A percentile compares a stretch with the other conserved stretches of the same genome.
These are phyloP conservation scores for Gleditsia sinensis DNA, from an alignment of 306 rosid species.

Conservation along the genomic window DNA sequence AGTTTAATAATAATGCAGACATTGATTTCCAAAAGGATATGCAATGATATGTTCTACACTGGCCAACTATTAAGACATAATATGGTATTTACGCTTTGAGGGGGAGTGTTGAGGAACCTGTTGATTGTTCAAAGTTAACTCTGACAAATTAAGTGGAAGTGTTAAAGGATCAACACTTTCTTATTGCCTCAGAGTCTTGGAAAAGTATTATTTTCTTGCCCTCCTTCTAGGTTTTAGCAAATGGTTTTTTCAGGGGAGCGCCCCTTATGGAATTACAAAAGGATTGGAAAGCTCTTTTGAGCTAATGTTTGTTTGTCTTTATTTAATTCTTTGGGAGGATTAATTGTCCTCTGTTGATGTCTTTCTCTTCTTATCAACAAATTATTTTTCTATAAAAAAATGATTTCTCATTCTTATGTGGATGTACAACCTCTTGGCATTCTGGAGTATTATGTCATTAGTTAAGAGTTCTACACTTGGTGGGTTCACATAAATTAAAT, in stretches of 20 bases:
- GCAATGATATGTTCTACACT: too few relatives aligned
- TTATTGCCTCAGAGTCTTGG: too few relatives aligned
- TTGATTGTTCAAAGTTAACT: too few relatives aligned
- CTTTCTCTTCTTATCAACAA: background rate
- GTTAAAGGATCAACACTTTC: too few relatives aligned
- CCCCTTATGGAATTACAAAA: too few relatives aligned
- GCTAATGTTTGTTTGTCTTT: too few relatives aligned
- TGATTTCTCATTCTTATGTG: background rate
- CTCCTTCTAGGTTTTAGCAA: background rate
- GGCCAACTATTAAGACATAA: too few relatives aligned
- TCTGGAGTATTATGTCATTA: background rate
- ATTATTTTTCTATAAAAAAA: background rate
- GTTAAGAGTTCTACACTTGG: background rate
- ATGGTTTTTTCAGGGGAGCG: background rate
- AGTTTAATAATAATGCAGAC: background rate
- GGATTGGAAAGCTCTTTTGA: too few relatives aligned
- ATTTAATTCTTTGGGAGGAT: background rate
- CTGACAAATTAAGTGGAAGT: too few relatives aligned
- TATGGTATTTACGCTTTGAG: too few relatives aligned
- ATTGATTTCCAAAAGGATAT: too few relatives aligned
- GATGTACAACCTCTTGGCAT: background rate
- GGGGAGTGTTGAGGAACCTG: too few relatives aligned
- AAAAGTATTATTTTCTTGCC: background rate
- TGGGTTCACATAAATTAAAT: background rate
- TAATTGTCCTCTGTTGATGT: background rate